These are phyloP conservation scores for Ustilago lituana DNA, from an alignment of 1,284 basidiomycete species.

Conservation along the genomic window DNA sequence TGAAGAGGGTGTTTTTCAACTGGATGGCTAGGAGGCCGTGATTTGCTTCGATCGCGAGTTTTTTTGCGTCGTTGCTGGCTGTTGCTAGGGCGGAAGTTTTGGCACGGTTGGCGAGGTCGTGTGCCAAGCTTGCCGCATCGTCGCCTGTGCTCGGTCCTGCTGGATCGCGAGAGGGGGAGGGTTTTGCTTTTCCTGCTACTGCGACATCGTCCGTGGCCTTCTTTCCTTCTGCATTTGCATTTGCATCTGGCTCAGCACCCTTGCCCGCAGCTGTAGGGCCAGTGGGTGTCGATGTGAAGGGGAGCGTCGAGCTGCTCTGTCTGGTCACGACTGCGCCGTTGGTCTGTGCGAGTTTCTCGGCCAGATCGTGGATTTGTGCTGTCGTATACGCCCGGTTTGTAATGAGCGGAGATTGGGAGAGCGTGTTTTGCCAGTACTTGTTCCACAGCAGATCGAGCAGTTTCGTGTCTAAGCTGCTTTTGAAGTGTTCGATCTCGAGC, in stretches of 20 bases:
- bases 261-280: too few relatives aligned
- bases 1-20: conserved; percentile 75
- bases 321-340: conserved; percentile 2
- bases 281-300: conserved; percentile 1
- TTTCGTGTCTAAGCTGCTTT: conserved; percentile 84
- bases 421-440: conserved; percentile 98
- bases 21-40: conserved; percentile 89
- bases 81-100: conserved; percentile 8
- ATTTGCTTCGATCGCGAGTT: conserved; percentile 85
- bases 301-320: not conserved
- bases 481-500: conserved; percentile 93
- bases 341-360: conserved; percentile 76
- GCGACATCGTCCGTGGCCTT: too few relatives aligned
- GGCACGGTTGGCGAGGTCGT: not conserved
- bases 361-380: conserved; percentile 85
- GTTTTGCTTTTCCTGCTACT: too few relatives aligned
- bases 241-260: too few relatives aligned
- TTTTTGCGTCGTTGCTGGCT: conserved; percentile 72
- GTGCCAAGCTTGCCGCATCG: not conserved
- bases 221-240: too few relatives aligned
- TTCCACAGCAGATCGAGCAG: conserved; percentile 93
- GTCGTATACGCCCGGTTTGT: conserved; percentile 91
- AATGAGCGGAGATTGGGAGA: conserved; percentile 87
- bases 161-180: too few relatives aligned
- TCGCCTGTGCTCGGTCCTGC: too few relatives aligned